These are phyloP conservation scores for Globisporangium nodosum DNA, from an alignment of 352 stramenopile genomes.

Conservation along the genomic window DNA sequence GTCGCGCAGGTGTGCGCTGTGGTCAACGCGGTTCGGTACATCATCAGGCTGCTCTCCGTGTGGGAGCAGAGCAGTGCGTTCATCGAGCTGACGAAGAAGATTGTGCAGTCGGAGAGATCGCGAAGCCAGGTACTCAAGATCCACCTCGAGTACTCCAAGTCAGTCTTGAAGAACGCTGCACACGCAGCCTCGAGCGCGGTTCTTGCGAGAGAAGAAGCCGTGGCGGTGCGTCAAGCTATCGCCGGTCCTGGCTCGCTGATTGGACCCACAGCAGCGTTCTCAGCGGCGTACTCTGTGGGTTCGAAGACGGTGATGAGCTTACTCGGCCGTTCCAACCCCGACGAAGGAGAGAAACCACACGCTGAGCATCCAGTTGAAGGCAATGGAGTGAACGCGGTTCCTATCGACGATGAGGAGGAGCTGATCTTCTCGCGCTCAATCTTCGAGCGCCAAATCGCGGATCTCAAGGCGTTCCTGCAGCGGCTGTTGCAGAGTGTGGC, in stretches of 20 bases:
- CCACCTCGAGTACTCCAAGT: slow-evolving; percentile 53
- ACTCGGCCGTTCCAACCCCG: slow-evolving; percentile 26
- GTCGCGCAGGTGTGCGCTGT: slow-evolving; percentile 33
- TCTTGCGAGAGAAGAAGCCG: slow-evolving; percentile 58
- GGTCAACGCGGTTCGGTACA: slow-evolving; percentile 41
- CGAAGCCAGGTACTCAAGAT: slow-evolving; percentile 52
- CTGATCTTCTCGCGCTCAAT: slow-evolving; percentile 67
- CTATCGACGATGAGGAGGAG: slow-evolving; percentile 32
- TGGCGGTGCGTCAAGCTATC: slow-evolving; percentile 61
- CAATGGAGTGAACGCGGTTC: too few relatives aligned
- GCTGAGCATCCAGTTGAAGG: neutral
- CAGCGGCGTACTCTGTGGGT: slow-evolving; percentile 65
- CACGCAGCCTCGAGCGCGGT: slow-evolving; percentile 47
- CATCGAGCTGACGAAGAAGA: slow-evolving; percentile 54
- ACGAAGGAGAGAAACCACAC: neutral
- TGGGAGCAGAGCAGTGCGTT: slow-evolving; percentile 73
- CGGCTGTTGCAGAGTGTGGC: slow-evolving; percentile 25
- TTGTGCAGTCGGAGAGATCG: slow-evolving; percentile 48
- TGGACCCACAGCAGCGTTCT: slow-evolving; percentile 58
- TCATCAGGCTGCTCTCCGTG: slow-evolving; percentile 27
- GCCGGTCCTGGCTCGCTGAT: slow-evolving; percentile 65
- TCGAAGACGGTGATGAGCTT: slow-evolving; percentile 71
- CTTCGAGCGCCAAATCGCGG: slow-evolving; percentile 53
- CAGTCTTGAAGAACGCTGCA: slow-evolving; percentile 34
- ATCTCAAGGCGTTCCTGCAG: slow-evolving; percentile 32